Base-by-base conservation (phyloP, 768 basidiomycete species). In the Multifurca ochricompacta region DNA sequence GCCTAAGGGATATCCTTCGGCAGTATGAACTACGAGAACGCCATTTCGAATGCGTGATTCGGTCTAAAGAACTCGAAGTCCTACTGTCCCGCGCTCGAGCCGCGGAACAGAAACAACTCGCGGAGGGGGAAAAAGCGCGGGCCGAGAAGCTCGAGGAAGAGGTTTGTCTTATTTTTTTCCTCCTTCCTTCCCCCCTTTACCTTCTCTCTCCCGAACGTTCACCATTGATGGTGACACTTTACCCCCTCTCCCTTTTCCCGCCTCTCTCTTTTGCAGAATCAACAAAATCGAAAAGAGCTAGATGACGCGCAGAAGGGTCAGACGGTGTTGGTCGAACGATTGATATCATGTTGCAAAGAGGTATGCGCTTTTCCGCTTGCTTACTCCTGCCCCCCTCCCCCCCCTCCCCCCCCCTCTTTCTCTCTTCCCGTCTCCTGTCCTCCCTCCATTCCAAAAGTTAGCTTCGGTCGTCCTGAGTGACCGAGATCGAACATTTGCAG, bases 21-120 rank as follows among this genome's bases (percentile, higher is more conserved):
- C 90, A 91, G 65, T 93, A 93, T 65, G 86, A 93, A 64, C 80
- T 91, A 52, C 85, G 91, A 56, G 91, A 93, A 72, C 83, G 82
- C 66, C 91, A 93, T 73, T 93, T 92, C 62, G 91, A 92, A 71
- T 91, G 88, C 59, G 85, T 93, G 27, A 84, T 93, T 52, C 86
- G 91, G 37, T 92, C 91, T 39, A 93, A 93, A 69, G 91, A 93
- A 68, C 77, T 93, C 21, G 91, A 93, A 66, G 87, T 93, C 14
- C 70, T 93, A 18, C 75, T 93, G 14, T 90, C 91, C 44, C 81
- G 89, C 30, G 91, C 91, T 39, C 83, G 90, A 67, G 85, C 87
- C 23, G 88, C 90, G 9, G 91, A 92, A 64, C 87, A 91, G 67
- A 87, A 85, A 67, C 85, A 90, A 62, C 73, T 91, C 42, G 83